Conservation (phyloP, 805 yeast genomes). For the Saccharomyces kudriavzevii region DNA sequence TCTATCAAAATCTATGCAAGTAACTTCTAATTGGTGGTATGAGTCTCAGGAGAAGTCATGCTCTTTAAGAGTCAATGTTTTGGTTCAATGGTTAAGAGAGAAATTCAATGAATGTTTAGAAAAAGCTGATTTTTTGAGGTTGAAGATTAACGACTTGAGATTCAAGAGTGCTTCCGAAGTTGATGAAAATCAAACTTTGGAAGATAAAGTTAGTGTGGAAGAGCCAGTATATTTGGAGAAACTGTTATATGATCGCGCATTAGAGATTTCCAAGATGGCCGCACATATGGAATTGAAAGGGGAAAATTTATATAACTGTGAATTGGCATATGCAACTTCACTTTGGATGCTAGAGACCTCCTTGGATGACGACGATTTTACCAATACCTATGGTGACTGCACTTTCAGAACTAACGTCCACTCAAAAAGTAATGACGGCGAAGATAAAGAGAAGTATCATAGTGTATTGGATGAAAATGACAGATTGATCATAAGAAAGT, state of each 20-base stretch:
- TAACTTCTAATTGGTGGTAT: slow-evolving; percentile 89
- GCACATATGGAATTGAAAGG: slow-evolving; percentile 80
- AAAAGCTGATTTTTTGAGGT: slow-evolving; percentile 71
- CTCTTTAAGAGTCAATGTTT: slow-evolving; percentile 44
- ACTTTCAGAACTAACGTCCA: slow-evolving; percentile 24
- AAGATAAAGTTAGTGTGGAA: slow-evolving; percentile 9
- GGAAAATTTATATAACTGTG: slow-evolving; percentile 55
- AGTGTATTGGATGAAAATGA: slow-evolving; percentile 62
- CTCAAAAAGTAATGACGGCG: slow-evolving; percentile 25
- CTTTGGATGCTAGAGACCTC: slow-evolving; percentile 94
- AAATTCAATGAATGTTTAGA: slow-evolving; percentile 83
- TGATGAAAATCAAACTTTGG: slow-evolving; percentile 2
- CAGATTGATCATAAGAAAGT: slow-evolving; percentile 63
- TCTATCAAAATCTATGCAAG: slow-evolving; percentile 76
- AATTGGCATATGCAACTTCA: slow-evolving; percentile 80
- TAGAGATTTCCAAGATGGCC: slow-evolving; percentile 86
- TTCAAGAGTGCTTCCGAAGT: slow-evolving; percentile 4
- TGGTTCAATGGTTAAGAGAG: slow-evolving; percentile 88
- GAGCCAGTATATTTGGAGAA: slow-evolving; percentile 61
- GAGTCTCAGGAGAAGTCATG: slow-evolving; percentile 34
- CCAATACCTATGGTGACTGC: slow-evolving; percentile 12
- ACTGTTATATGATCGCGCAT: slow-evolving; percentile 82
- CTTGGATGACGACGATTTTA: slow-evolving; percentile 41
- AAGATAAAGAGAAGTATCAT: slow-evolving; percentile 65
- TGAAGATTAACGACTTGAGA: slow-evolving; percentile 36